Evolutionary conservation across 768 basidiomycete genomes (phyloP), one percentile per base, ranked within the genome.

Genomic region (Suillus cothurnatus): DNA sequence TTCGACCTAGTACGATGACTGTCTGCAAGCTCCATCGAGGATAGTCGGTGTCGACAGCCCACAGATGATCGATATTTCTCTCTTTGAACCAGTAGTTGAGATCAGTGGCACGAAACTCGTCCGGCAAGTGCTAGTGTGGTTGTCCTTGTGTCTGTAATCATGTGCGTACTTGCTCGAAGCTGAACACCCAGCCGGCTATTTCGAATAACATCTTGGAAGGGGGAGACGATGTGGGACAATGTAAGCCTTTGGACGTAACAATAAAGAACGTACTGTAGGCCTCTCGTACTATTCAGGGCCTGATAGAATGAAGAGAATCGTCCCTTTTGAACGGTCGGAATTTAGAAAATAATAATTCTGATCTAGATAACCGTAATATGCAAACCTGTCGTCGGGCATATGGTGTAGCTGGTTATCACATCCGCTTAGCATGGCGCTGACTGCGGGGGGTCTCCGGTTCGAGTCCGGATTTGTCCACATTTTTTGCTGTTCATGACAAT

Each of bases 401-500:
- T 78, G 76, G 75, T 76, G 75, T 76, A 76, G 75, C 75, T 76
- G 75, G 76, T 77, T 78, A 78, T 76, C 77, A 77, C 76, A 78
- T 78, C 76, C 77, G 75, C 76, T 76, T 78, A 76, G 76, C 77
- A 76, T 72, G 61, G 67, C 0, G 76, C 72, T 73, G 66, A 66
- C 0, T 77, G 76, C 77, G 76, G 77, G 77, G 72, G 77, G 77
- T 77, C 76, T 77, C 77, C 77, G 74, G 76, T 77, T 77, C 76
- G 74, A 77, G 72, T 77, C 76, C 76, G 77, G 77, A 75, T 77
- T 78, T 77, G 76, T 78, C 76, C 76, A 76, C 62, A 14, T 2
- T 70, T 76, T 76, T 72, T 71, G 52, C 15, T 34, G 11, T 6
- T 19, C 14, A 39, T 2, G 19, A 19, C 5, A 8, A 34, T 8